These are phyloP conservation scores for Dunaliella primolecta DNA, from an alignment of 139 green algal genomes.

Conservation along the genomic window DNA sequence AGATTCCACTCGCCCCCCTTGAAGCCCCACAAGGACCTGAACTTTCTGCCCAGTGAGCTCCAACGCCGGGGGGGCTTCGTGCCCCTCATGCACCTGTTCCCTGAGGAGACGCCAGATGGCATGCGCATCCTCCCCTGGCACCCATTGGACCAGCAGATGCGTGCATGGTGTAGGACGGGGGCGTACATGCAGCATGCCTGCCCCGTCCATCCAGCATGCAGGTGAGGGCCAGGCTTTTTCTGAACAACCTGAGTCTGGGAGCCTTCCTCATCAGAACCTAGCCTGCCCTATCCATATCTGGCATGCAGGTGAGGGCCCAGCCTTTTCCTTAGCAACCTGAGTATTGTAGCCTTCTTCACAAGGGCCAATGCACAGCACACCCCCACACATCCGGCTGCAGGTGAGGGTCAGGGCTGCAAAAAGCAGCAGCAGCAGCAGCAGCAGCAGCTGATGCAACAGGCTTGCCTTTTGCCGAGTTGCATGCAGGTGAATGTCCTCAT, in stretches of 20 bases:
- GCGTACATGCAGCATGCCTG: background rate
- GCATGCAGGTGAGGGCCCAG: background rate
- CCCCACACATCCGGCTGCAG: too few relatives aligned
- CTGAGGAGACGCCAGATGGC: conserved; percentile 23
- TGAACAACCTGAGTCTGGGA: background rate
- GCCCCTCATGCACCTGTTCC: conserved; percentile 54
- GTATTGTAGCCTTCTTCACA: too few relatives aligned
- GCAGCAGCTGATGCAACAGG: too few relatives aligned
- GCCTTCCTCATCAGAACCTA: too few relatives aligned
- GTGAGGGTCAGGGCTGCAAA: too few relatives aligned
- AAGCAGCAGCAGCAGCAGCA: too few relatives aligned
- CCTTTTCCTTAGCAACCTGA: background rate
- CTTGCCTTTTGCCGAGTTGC: too few relatives aligned
- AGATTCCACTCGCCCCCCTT: conserved; percentile 2
- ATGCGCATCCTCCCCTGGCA: conserved; percentile 17
- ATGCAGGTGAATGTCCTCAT: too few relatives aligned
- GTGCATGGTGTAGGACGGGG: background rate
- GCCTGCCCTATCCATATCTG: background rate
- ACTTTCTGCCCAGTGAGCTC: conserved; percentile 38
- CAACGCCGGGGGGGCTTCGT: conserved; percentile 30
- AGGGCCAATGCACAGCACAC: too few relatives aligned
- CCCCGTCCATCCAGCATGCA: background rate
- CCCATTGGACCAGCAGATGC: conserved; percentile 8
- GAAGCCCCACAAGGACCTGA: background rate
- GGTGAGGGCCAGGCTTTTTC: background rate